Conservation (phyloP, 352 stramenopile species). For the Phytophthora sp. region DNA sequence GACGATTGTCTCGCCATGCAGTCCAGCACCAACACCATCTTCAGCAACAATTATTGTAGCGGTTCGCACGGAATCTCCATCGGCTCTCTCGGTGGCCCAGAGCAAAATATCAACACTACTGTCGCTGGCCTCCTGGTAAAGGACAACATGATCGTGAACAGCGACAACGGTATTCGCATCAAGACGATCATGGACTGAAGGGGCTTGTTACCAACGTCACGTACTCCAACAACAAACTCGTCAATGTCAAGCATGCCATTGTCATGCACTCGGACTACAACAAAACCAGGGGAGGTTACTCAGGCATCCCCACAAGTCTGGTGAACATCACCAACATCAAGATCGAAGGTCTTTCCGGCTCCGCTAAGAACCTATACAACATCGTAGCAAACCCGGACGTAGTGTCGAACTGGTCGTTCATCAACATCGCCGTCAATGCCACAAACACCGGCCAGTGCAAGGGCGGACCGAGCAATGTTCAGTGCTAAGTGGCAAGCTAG, state of each 20-base stretch:
- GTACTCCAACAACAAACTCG: slow-evolving; percentile 24
- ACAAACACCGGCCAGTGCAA: slow-evolving; percentile 10
- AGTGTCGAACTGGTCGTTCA: slow-evolving; percentile 19
- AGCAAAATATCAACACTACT: slow-evolving; percentile 15
- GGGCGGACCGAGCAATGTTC: slow-evolving; percentile 3
- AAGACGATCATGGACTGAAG: slow-evolving; percentile 26
- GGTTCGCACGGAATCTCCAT: slow-evolving; percentile 37
- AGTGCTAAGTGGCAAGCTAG: not conserved
- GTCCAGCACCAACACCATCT: slow-evolving; percentile 7
- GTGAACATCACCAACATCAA: slow-evolving; percentile 33
- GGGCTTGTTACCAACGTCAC: slow-evolving; percentile 1
- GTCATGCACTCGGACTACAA: slow-evolving; percentile 10
- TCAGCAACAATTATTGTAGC: slow-evolving; percentile 22
- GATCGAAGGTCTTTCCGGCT: slow-evolving; percentile 20
- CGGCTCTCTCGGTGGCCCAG: slow-evolving; percentile 32
- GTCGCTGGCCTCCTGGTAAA: slow-evolving; percentile 14
- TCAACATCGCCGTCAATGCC: slow-evolving; percentile 14
- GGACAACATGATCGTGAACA: slow-evolving; percentile 40
- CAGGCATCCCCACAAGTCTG: slow-evolving; percentile 12
- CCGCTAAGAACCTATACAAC: slow-evolving; percentile 31
- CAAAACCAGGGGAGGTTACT: slow-evolving; percentile 24
- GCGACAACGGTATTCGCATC: slow-evolving; percentile 33
- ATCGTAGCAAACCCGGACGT: slow-evolving; percentile 21
- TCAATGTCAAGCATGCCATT: slow-evolving; percentile 9
- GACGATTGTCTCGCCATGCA: slow-evolving; percentile 10